Percentiles rank a stretch among this genome's conserved stretches.
phyloP scores from a whole-genome alignment of 345 rosid species.

The Hibiscus syriacus region DNA sequence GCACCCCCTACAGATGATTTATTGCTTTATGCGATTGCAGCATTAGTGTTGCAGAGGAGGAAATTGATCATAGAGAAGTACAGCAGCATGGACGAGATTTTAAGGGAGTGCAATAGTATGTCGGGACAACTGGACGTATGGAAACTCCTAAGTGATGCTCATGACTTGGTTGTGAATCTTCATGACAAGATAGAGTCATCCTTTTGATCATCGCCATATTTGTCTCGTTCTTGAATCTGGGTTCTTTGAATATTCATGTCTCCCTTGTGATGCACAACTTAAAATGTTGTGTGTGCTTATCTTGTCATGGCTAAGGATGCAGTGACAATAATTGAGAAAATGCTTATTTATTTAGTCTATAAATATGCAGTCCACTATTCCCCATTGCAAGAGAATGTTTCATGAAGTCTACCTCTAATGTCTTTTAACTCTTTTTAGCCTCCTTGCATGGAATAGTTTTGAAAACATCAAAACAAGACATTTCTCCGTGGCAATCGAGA shows the following conservation, averaged over 20 bases:
- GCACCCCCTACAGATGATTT: constrained; percentile 90
- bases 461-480: no score
- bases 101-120: constrained; percentile 88
- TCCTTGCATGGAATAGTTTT: background rate
- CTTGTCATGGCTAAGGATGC: no score
- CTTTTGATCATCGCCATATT: constrained; percentile 14
- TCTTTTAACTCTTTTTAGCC: background rate
- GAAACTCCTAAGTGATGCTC: constrained; percentile 95
- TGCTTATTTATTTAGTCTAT: background rate
- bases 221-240: background rate
- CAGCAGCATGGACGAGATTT: constrained; percentile 87
- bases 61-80: constrained; percentile 85
- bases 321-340: background rate
- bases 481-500: no score
- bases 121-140: constrained; percentile 87
- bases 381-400: background rate
- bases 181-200: constrained; percentile 61
- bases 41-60: constrained; percentile 84
- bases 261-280: background rate
- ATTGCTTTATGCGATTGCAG: constrained; percentile 76
- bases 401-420: background rate
- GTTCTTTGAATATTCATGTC: background rate
- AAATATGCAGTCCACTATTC: background rate
- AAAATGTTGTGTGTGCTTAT: background rate
- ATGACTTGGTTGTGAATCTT: constrained; percentile 67